phyloP scores from a whole-genome alignment of 768 basidiomycete genomes.

The Leccinum imitatum region DNA sequence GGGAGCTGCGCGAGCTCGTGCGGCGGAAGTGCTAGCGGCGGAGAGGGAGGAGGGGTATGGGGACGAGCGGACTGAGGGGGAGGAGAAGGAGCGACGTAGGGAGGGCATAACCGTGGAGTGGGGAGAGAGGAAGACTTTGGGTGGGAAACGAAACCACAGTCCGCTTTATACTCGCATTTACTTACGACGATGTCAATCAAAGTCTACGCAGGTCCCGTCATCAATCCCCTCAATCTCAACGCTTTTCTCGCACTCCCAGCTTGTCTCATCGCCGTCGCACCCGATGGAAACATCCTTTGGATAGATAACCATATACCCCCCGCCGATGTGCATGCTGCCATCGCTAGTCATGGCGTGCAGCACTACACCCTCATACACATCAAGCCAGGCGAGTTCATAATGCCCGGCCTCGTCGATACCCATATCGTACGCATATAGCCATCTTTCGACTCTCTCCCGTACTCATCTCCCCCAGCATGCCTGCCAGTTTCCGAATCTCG shows the following conservation, averaged over 20 bases:
- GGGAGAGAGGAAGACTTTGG: conserved; percentile 6
- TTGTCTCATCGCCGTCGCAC: conserved; percentile 54
- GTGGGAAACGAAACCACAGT: conserved; percentile 33
- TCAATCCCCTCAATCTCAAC: conserved; percentile 50
- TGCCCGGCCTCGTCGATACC: conserved; percentile 91
- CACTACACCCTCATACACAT: conserved; percentile 37
- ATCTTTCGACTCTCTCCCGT: neutral
- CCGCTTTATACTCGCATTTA: conserved; percentile 46
- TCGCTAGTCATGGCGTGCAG: conserved; percentile 50
- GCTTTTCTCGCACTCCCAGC: conserved; percentile 46
- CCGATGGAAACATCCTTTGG: conserved; percentile 66
- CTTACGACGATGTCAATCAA: conserved; percentile 23
- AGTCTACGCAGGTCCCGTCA: conserved; percentile 56
- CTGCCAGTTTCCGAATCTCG: conserved; percentile 45
- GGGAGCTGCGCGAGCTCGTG: conserved; percentile 39
- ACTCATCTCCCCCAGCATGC: conserved; percentile 28
- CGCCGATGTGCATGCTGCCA: conserved; percentile 45
- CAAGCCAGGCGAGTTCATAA: conserved; percentile 61
- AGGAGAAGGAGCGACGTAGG: conserved; percentile 75
- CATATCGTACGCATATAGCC: conserved; percentile 64
- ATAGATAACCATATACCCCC: conserved; percentile 57
- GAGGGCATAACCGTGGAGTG: conserved; percentile 53
- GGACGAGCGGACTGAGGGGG: conserved; percentile 64
- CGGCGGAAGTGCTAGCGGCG: conserved; percentile 32
- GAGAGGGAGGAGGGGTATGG: conserved; percentile 57